These are phyloP conservation scores for Boletus patriciae DNA, from an alignment of 768 basidiomycete species.

Conservation along the genomic window DNA sequence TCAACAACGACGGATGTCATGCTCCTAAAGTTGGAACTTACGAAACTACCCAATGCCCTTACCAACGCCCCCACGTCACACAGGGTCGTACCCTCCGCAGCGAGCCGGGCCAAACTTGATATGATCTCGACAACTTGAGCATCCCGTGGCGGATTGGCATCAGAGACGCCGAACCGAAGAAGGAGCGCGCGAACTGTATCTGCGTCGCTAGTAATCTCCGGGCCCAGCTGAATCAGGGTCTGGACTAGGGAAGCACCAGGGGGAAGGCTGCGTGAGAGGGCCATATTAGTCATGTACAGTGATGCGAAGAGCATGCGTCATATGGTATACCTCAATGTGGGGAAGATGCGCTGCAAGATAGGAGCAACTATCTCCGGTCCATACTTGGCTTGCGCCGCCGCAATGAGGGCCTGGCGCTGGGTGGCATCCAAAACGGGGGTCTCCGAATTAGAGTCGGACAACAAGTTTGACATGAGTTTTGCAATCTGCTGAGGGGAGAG, in stretches of 20 bases:
- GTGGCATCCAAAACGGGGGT: constrained; percentile 66
- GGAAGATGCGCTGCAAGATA: constrained; percentile 71
- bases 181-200: constrained; percentile 71
- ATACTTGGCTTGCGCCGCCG: constrained; percentile 75
- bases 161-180: constrained; percentile 73
- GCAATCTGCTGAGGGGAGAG: constrained; percentile 70
- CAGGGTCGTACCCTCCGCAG: constrained; percentile 67
- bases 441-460: constrained; percentile 69
- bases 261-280: constrained; percentile 50
- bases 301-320: constrained; percentile 11
- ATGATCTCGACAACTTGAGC: constrained; percentile 70
- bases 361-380: constrained; percentile 74
- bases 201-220: constrained; percentile 73
- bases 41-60: constrained; percentile 70
- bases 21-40: constrained; percentile 42
- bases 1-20: constrained; percentile 1
- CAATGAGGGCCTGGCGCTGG: constrained; percentile 74
- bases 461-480: constrained; percentile 78
- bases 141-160: constrained; percentile 69
- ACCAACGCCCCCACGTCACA: constrained; percentile 78
- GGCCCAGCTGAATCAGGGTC: constrained; percentile 71
- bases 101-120: constrained; percentile 62
- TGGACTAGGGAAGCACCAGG: constrained; percentile 71
- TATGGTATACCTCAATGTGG: constrained; percentile 63
- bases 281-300: constrained; percentile 13